A percentile compares a stretch with the other conserved stretches of the same genome.
These are phyloP conservation scores for Gossypium lobatum DNA, from an alignment of 441 rosid species.

Conservation along the genomic window DNA sequence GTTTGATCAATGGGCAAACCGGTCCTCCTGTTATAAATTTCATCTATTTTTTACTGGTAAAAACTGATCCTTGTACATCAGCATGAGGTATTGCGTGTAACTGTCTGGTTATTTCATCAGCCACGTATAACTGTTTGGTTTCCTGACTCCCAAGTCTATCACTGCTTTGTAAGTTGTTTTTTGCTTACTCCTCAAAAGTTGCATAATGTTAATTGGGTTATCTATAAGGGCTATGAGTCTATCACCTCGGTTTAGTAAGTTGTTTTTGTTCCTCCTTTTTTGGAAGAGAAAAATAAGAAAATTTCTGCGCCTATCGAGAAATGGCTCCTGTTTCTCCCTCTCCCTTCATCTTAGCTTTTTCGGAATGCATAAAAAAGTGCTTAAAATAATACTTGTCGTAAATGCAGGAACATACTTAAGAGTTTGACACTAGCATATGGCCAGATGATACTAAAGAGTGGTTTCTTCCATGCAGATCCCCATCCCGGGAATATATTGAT, in stretches of 20 bases:
- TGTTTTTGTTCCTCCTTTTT: neutral
- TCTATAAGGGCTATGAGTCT: neutral
- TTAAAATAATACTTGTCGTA: neutral
- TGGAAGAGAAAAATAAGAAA: neutral
- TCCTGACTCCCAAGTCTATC: too few species aligned
- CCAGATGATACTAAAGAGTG: slow-evolving; percentile 95
- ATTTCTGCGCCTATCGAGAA: neutral
- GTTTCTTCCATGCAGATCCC: slow-evolving; percentile 95
- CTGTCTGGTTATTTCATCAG: too few species aligned
- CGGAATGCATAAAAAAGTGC: neutral
- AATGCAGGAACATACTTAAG: slow-evolving; percentile 73
- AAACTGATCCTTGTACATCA: too few species aligned
- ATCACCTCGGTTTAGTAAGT: neutral
- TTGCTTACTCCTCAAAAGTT: too few species aligned
- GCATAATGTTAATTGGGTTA: too few species aligned
- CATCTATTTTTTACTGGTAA: too few species aligned
- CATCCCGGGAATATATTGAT: slow-evolving; percentile 96
- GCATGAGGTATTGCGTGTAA: too few species aligned
- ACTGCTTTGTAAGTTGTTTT: too few species aligned
- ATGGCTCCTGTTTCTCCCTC: neutral
- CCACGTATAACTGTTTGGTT: too few species aligned
- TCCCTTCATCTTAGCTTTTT: neutral
- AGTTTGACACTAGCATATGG: slow-evolving; percentile 84
- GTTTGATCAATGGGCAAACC: too few species aligned
- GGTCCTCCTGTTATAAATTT: too few species aligned